Evolutionary conservation across 225 moss, liverwort and hornwort genomes (phyloP).

Genomic region (Polytrichum commune): DNA sequence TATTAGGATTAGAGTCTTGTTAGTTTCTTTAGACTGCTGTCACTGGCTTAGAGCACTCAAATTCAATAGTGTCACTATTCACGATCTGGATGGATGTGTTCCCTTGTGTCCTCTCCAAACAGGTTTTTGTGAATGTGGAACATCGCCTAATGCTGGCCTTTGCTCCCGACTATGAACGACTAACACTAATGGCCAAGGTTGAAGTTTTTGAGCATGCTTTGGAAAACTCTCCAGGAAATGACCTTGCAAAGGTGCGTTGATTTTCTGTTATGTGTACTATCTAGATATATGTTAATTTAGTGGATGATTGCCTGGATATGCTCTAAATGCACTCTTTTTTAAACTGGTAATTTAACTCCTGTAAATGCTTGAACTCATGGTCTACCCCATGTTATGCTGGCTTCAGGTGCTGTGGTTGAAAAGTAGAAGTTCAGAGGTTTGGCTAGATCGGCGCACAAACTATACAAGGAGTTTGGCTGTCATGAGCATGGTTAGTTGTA

Average conservation of each 20-base stretch:
- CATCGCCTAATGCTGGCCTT: slow-evolving; percentile 91
- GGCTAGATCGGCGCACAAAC: slow-evolving; percentile 98
- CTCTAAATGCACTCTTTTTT: too few species aligned
- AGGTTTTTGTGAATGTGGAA: slow-evolving; percentile 83
- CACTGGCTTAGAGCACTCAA: too few species aligned
- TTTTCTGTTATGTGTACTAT: neutral
- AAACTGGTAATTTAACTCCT: too few species aligned
- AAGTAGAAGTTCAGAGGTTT: slow-evolving; percentile 96
- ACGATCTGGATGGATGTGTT: neutral
- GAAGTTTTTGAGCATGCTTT: slow-evolving; percentile 97
- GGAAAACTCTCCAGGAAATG: slow-evolving; percentile 79
- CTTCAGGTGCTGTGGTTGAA: slow-evolving; percentile 88
- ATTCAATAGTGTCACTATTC: too few species aligned
- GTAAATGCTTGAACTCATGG: too few species aligned
- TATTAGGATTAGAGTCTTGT: too few species aligned
- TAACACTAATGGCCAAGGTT: slow-evolving; percentile 94
- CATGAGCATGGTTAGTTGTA: slow-evolving; percentile 89
- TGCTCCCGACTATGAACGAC: slow-evolving; percentile 94
- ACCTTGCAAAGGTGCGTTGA: slow-evolving; percentile 77
- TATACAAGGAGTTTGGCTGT: slow-evolving; percentile 96
- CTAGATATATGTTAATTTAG: too few species aligned
- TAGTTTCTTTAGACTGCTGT: too few species aligned
- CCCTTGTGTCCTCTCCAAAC: neutral
- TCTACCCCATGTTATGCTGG: neutral
- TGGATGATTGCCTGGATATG: too few species aligned